Percentiles rank a stretch among this genome's conserved stretches.
Evolutionary conservation across 345 rosid species (phyloP).

Genomic region (Gossypium turneri): DNA sequence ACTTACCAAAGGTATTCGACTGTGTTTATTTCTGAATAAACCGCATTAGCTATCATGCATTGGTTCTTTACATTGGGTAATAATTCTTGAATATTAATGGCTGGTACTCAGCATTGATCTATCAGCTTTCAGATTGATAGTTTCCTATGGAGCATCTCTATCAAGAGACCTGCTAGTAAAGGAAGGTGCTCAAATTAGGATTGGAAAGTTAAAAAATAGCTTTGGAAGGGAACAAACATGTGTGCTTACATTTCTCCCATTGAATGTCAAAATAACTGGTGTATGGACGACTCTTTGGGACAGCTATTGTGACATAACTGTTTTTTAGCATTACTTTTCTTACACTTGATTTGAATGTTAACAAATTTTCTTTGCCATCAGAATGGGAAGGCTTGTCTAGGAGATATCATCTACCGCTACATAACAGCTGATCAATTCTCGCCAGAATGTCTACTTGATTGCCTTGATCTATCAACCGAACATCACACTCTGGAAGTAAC

Average conservation of each 20-base stretch:
- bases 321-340: background rate
- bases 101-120: background rate
- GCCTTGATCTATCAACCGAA: conserved; percentile 86
- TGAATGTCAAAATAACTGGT: background rate
- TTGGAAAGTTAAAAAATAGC: conserved; percentile 9
- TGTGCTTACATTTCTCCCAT: background rate
- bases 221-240: background rate
- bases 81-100: background rate
- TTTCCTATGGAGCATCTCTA: background rate
- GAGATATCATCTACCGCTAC: conserved; percentile 75
- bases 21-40: background rate
- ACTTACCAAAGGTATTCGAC: conserved; percentile 72
- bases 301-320: background rate
- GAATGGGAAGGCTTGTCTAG: conserved; percentile 62
- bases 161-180: background rate
- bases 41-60: background rate
- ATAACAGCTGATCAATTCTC: conserved; percentile 78
- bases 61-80: background rate
- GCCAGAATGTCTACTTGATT: conserved; percentile 83
- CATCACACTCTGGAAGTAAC: conserved; percentile 80
- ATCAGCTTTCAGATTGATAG: too few species aligned
- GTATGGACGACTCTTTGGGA: background rate
- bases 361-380: conserved; percentile 5
- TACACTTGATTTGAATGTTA: background rate
- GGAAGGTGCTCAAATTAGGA: background rate